Conservation (phyloP, 306 rosid genomes). For the Casuarina cunninghamiana region DNA sequence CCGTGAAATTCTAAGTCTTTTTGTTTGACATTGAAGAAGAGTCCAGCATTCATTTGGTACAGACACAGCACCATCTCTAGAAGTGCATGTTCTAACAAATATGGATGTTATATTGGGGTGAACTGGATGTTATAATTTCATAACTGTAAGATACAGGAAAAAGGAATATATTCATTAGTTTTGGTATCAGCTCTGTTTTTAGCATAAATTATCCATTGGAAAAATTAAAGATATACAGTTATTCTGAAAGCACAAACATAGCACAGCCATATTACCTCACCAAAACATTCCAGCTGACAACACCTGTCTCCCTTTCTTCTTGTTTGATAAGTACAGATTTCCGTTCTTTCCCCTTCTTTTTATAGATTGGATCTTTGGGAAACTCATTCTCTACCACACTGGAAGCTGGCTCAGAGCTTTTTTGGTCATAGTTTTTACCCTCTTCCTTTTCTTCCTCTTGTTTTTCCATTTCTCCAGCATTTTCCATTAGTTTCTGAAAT, state of each 20-base stretch:
- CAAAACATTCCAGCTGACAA: conserved; percentile 77
- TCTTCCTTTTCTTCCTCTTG: conserved; percentile 36
- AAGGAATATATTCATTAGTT: not conserved
- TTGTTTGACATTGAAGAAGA: not conserved
- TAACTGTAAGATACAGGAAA: not conserved
- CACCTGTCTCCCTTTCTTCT: conserved; percentile 89
- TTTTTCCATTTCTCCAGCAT: conserved; percentile 86
- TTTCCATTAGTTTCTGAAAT: conserved; percentile 90
- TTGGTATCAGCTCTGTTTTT: not conserved
- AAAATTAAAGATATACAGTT: not conserved
- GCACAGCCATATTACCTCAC: conserved; percentile 46
- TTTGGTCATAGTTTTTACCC: conserved; percentile 24
- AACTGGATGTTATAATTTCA: not conserved
- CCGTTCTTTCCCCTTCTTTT: conserved; percentile 50
- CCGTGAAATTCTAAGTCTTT: not conserved
- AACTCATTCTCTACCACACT: conserved; percentile 40
- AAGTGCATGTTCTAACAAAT: not conserved
- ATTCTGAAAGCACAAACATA: not conserved
- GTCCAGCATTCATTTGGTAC: not conserved
- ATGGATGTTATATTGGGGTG: not conserved
- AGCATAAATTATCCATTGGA: not conserved
- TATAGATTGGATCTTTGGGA: conserved; percentile 35
- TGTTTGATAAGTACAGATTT: conserved; percentile 71
- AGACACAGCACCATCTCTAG: not conserved
- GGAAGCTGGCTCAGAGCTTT: conserved; percentile 26